Conservation (phyloP, 1,284 basidiomycete genomes). For the Neolentinus lepideus region DNA sequence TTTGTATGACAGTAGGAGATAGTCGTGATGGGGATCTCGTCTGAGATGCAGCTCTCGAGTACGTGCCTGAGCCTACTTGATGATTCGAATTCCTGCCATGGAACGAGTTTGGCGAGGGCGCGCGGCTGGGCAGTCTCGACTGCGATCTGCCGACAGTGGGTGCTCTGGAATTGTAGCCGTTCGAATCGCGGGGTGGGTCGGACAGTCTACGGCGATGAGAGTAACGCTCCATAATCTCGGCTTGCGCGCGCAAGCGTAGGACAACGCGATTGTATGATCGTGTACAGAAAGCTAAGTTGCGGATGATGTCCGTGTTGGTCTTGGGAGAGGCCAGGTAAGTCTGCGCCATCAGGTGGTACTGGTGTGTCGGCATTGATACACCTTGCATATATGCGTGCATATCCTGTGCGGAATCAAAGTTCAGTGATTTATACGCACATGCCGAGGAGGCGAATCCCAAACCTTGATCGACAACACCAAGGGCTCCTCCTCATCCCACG, state of each 20-base stretch:
- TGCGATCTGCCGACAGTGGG: constrained; percentile 14
- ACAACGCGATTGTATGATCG: constrained; percentile 71
- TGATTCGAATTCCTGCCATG: constrained; percentile 17
- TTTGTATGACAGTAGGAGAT: constrained; percentile 5
- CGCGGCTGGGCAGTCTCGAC: constrained; percentile 44
- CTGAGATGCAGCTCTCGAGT: constrained; percentile 18
- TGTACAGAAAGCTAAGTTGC: constrained; percentile 45
- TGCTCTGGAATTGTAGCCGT: constrained; percentile 5
- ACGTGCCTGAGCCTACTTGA: not conserved
- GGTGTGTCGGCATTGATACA: constrained; percentile 64
- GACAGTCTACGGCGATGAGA: constrained; percentile 6
- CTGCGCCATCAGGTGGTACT: constrained; percentile 54
- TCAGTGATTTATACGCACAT: not conserved
- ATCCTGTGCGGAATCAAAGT: constrained; percentile 43
- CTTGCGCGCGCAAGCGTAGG: constrained; percentile 65
- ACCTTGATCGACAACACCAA: constrained; percentile 55
- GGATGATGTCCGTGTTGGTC: constrained; percentile 31
- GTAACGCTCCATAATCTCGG: constrained; percentile 40
- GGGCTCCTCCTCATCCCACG: constrained; percentile 48
- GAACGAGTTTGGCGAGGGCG: constrained; percentile 54
- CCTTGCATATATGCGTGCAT: constrained; percentile 72
- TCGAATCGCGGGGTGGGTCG: constrained; percentile 11
- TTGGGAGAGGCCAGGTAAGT: constrained; percentile 37
- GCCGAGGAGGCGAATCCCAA: constrained; percentile 15
- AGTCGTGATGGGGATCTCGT: constrained; percentile 8